Percentiles rank a stretch among this genome's conserved stretches.
These are phyloP conservation scores for Neopestalotiopsis sp. DNA, from an alignment of 2,329 filamentous ascomycete species.

Conservation along the genomic window DNA sequence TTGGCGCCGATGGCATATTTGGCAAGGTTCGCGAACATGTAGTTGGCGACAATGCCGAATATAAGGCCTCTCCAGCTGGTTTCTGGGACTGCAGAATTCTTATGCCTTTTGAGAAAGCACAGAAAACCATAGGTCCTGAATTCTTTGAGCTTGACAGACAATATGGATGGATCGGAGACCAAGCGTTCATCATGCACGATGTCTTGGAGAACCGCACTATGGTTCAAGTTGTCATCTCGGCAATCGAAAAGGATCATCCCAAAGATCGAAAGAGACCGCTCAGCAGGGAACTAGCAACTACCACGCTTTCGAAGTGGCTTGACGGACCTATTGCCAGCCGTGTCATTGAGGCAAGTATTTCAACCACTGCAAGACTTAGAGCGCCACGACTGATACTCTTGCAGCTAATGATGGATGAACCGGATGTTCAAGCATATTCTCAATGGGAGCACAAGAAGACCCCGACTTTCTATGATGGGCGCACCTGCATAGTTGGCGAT, in stretches of 20 bases:
- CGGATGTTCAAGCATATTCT: constrained; percentile 20
- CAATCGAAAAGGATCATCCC: constrained; percentile 21
- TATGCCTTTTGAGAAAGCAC: constrained; percentile 23
- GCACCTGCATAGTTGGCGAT: constrained; percentile 20
- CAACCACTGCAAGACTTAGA: constrained; percentile 14
- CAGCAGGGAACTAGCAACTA: neutral
- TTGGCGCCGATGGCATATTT: constrained; percentile 26
- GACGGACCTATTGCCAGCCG: neutral
- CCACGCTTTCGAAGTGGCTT: neutral
- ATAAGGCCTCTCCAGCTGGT: constrained; percentile 15
- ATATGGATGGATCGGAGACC: constrained; percentile 24
- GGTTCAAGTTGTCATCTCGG: constrained; percentile 24
- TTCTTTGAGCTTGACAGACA: constrained; percentile 23
- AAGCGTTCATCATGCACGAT: constrained; percentile 24
- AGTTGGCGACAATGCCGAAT: constrained; percentile 17
- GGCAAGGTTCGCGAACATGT: constrained; percentile 24
- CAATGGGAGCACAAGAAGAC: constrained; percentile 24
- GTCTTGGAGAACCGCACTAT: constrained; percentile 23
- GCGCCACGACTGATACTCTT: constrained; percentile 16
- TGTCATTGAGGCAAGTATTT: neutral
- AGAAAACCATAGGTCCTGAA: constrained; percentile 18
- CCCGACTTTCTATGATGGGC: constrained; percentile 17
- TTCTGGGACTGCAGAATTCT: constrained; percentile 24
- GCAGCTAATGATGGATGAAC: constrained; percentile 23
- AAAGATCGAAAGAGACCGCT: neutral